Evolutionary conservation across 805 yeast species (phyloP).

Genomic region (Soucietia sequanensis): DNA sequence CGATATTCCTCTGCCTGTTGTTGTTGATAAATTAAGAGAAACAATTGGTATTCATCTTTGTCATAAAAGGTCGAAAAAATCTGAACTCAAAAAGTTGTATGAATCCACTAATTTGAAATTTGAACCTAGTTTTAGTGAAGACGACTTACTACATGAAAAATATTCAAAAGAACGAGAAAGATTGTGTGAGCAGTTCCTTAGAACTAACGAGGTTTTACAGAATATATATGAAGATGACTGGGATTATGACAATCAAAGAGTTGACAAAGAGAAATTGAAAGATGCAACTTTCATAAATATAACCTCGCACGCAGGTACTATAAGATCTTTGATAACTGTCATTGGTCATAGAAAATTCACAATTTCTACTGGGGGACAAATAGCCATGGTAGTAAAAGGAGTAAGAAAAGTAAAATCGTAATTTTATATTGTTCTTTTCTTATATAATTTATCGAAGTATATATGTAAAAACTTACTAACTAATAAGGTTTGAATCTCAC

Average conservation of each 20-base stretch:
- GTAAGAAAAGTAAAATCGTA: too few species aligned
- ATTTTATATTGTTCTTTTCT: too few species aligned
- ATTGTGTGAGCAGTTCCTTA: conserved; percentile 43
- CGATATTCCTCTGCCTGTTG: conserved; percentile 17
- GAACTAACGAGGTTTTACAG: conserved; percentile 46
- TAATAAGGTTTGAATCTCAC: conserved; percentile 59
- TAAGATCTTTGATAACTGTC: conserved; percentile 49
- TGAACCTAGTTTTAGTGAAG: conserved; percentile 43
- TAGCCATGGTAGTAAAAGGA: conserved; percentile 55
- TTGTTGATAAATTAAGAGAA: conserved; percentile 54
- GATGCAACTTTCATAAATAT: conserved; percentile 38
- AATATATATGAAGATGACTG: conserved; percentile 22
- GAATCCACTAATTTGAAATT: conserved; percentile 37
- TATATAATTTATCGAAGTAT: not conserved
- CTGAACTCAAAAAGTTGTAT: conserved; percentile 31
- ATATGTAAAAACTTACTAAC: conserved; percentile 1
- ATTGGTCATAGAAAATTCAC: conserved; percentile 54
- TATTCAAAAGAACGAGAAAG: conserved; percentile 34
- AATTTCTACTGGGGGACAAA: conserved; percentile 63
- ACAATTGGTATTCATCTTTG: conserved; percentile 59
- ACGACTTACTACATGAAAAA: conserved; percentile 45
- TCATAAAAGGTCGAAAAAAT: conserved; percentile 48
- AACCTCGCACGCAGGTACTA: conserved; percentile 64
- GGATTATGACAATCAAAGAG: conserved; percentile 5
- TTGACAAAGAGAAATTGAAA: conserved; percentile 15